Percentiles rank a stretch among this genome's conserved stretches.
These are phyloP conservation scores for Metschnikowia kofuensis DNA, from an alignment of 805 yeast genomes.

Conservation along the genomic window DNA sequence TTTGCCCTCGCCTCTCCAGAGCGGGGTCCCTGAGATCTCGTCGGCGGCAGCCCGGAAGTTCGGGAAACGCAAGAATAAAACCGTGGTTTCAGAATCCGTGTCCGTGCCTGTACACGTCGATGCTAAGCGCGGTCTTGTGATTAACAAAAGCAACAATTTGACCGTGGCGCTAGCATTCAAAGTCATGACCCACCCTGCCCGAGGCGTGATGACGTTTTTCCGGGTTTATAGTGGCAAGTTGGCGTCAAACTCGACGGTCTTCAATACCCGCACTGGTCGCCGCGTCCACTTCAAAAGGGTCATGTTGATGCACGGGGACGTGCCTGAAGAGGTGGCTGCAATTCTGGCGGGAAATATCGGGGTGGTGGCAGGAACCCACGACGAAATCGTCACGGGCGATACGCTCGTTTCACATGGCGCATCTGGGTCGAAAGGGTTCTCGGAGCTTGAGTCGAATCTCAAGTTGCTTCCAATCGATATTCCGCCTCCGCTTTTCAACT, in stretches of 20 bases:
- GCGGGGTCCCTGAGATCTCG: constrained; percentile 52
- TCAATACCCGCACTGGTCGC: constrained; percentile 68
- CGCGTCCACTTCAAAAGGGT: constrained; percentile 66
- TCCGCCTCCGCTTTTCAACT: constrained; percentile 92
- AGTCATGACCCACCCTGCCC: constrained; percentile 78
- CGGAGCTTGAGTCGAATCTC: constrained; percentile 40
- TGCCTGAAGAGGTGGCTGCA: constrained; percentile 64
- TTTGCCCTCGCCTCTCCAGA: constrained; percentile 79
- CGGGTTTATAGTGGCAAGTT: constrained; percentile 85
- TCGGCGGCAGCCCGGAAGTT: constrained; percentile 18
- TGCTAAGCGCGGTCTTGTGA: constrained; percentile 44
- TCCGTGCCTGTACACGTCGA: constrained; percentile 37
- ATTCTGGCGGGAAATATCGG: constrained; percentile 85
- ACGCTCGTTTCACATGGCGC: constrained; percentile 68
- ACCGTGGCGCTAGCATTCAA: constrained; percentile 87
- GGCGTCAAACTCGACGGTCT: constrained; percentile 56
- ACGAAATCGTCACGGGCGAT: constrained; percentile 83
- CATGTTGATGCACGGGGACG: constrained; percentile 84
- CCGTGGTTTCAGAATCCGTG: constrained; percentile 12
- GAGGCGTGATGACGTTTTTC: constrained; percentile 81
- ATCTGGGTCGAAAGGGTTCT: constrained; percentile 37
- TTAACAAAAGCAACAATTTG: constrained; percentile 57
- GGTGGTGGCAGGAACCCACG: constrained; percentile 70
- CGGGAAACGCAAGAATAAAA: constrained; percentile 18
- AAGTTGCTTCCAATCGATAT: constrained; percentile 71